Evolutionary conservation across 73 alveolate species (phyloP).

Genomic region (Urostyla sp.): DNA sequence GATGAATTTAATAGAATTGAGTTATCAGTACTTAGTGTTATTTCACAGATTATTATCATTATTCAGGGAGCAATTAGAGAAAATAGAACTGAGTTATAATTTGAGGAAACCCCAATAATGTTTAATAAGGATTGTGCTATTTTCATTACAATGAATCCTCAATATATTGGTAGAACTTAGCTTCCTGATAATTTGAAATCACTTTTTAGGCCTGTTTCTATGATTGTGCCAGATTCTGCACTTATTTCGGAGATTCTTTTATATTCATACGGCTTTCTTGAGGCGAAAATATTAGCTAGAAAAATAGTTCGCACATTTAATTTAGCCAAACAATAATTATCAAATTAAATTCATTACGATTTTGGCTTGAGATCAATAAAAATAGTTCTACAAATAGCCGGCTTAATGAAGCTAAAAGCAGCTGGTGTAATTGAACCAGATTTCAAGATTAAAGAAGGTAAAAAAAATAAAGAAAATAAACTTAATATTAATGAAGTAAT

Average conservation of each 20-base stretch:
- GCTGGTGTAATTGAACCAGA: conserved; percentile 83
- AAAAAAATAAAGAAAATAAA: conserved; percentile 11
- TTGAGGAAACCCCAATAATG: conserved; percentile 57
- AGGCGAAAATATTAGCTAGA: conserved; percentile 86
- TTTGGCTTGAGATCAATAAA: conserved; percentile 90
- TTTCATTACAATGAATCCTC: conserved; percentile 92
- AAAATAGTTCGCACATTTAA: conserved; percentile 79
- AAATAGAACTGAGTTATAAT: conserved; percentile 61
- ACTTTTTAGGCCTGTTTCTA: conserved; percentile 89
- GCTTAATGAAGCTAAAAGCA: conserved; percentile 64
- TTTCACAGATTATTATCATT: conserved; percentile 94
- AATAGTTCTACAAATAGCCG: conserved; percentile 74
- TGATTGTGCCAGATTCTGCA: conserved; percentile 88
- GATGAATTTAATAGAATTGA: conserved; percentile 82
- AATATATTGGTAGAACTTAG: conserved; percentile 87
- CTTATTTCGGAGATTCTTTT: conserved; percentile 84
- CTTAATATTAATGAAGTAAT: background rate
- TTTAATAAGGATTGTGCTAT: conserved; percentile 76
- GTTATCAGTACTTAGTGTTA: conserved; percentile 97
- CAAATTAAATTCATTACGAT: conserved; percentile 87
- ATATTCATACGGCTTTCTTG: conserved; percentile 86
- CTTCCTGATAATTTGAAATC: conserved; percentile 91
- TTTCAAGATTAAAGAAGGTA: conserved; percentile 60
- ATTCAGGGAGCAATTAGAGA: conserved; percentile 90
- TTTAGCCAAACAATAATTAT: conserved; percentile 80